Evolutionary conservation across 1,284 basidiomycete genomes (phyloP), one percentile per base, ranked within the genome.

Genomic region (Irpex sp.): DNA sequence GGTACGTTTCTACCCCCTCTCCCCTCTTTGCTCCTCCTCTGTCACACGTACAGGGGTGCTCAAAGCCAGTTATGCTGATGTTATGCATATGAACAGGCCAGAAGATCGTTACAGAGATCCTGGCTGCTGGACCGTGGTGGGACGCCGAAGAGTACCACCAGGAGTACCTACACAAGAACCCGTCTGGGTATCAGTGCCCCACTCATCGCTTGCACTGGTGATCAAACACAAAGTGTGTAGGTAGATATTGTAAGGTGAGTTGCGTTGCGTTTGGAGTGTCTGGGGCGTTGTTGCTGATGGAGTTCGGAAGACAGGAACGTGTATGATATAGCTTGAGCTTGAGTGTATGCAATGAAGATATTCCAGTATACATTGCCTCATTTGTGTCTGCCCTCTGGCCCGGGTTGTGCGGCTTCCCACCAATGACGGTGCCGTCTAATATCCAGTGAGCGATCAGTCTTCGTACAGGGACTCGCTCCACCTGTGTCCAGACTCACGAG

Each of bases 121-220:
- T 59, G 8, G 45, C 56, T 14, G 61, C 62, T 9, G 59, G 57
- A 10, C 56, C 59, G 10, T 65, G 64, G 64, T 65, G 58, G 56
- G 56, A 65, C 47, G 64, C 59, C 1, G 64, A 65, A 56, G 64
- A 63, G n/a, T 65, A 65, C 54, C 64, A 65, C 60, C 64, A 65
- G 33, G 76, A 90, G 48, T 94, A 94, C 70, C 76, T 93, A 16
- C 85, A 86, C 75, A 84, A 87, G 64, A 82, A 85, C 66, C 81
- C 82, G 54, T 56, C 60, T 9, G 83, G 83, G 0, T 85, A 84
- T 64, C 80, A 85, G 55, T 84, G 82, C 66, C 76, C 81, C 7
- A 83, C 63, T 18, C 63, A 64, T 37, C 57, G 59, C 18, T 36
- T 64, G 55, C 60, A 64, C 49, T 61, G 63, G 63, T 64, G 18